Conservation (phyloP, 768 basidiomycete genomes). For the Pisolithus albus region DNA sequence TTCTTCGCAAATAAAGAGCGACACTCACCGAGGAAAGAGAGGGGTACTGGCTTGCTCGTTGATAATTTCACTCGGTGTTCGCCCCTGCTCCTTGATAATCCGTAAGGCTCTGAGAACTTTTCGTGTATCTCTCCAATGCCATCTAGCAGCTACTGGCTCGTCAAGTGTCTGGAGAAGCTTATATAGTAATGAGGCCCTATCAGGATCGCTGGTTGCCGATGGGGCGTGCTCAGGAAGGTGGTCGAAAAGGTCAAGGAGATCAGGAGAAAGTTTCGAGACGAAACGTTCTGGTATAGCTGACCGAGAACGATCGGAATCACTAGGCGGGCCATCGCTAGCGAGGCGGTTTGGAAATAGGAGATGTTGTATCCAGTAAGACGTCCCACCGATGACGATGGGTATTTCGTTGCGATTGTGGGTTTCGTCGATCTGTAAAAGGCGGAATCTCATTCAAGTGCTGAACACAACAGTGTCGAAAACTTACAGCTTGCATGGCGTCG, state of each 20-base stretch:
- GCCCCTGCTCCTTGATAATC: slow-evolving; percentile 67
- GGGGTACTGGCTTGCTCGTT: slow-evolving; percentile 47
- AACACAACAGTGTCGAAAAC: slow-evolving; percentile 20
- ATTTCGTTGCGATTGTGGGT: slow-evolving; percentile 56
- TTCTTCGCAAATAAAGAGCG: neutral
- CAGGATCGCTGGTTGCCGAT: slow-evolving; percentile 47
- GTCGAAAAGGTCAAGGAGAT: slow-evolving; percentile 45
- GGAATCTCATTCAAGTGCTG: slow-evolving; percentile 5
- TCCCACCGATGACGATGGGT: slow-evolving; percentile 92
- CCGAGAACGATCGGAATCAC: slow-evolving; percentile 5
- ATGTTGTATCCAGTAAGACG: slow-evolving; percentile 96
- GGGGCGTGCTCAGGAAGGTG: slow-evolving; percentile 55
- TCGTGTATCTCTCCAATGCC: slow-evolving; percentile 95
- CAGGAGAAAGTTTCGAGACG: slow-evolving; percentile 39
- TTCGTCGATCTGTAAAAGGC: slow-evolving; percentile 56
- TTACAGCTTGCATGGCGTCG: slow-evolving; percentile 71
- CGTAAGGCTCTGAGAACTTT: slow-evolving; percentile 79
- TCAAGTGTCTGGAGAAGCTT: slow-evolving; percentile 64
- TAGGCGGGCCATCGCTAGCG: slow-evolving; percentile 20
- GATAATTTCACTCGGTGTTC: slow-evolving; percentile 61
- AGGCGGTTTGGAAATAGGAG: slow-evolving; percentile 87
- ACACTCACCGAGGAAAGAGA: slow-evolving; percentile 45
- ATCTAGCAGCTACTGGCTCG: slow-evolving; percentile 63
- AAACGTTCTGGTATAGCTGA: slow-evolving; percentile 41
- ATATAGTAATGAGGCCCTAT: slow-evolving; percentile 58